These are phyloP conservation scores for Hordeum vulgare DNA, from an alignment of 176 grass and related monocot genomes.

Conservation along the genomic window DNA sequence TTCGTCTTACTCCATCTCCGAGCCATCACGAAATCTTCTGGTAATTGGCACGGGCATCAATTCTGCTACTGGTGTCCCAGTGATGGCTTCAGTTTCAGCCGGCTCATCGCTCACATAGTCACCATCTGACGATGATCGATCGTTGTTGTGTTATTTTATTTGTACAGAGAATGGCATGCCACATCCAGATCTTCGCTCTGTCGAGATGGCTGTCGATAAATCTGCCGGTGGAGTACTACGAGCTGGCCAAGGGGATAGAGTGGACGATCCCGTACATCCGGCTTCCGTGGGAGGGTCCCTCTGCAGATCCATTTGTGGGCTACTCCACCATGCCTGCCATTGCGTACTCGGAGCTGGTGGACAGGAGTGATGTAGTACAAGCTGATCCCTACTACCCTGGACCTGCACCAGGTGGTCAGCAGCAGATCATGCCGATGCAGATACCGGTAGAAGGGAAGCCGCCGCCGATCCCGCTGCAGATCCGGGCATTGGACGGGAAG, in stretches of 20 bases:
- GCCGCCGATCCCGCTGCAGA: neutral
- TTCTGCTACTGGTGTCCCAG: neutral
- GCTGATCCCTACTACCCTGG: conserved; percentile 4
- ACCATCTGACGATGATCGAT: neutral
- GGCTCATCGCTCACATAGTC: too few relatives aligned
- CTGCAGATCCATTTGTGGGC: conserved; percentile 49
- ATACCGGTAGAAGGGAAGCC: neutral
- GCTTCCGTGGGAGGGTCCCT: conserved; percentile 76
- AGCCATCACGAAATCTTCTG: conserved; percentile 81
- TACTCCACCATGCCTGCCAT: conserved; percentile 53
- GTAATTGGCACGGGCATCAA: conserved; percentile 4
- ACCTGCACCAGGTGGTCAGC: neutral
- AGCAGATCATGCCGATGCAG: conserved; percentile 3
- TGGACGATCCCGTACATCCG: conserved; percentile 76
- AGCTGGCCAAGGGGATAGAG: conserved; percentile 74
- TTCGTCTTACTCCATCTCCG: conserved; percentile 50
- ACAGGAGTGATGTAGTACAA: conserved; percentile 31
- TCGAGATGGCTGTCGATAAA: conserved; percentile 73
- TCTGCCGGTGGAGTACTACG: conserved; percentile 86
- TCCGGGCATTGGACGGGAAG: conserved; percentile 30
- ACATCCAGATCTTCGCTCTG: conserved; percentile 85
- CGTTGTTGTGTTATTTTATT: neutral
- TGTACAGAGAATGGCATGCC: conserved; percentile 79
- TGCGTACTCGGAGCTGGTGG: conserved; percentile 44
- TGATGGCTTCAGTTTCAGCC: neutral